Percentiles rank a stretch among this genome's conserved stretches.
Conservation (phyloP, 176 grass and related monocot genomes). For the Eragrostis curvula region DNA sequence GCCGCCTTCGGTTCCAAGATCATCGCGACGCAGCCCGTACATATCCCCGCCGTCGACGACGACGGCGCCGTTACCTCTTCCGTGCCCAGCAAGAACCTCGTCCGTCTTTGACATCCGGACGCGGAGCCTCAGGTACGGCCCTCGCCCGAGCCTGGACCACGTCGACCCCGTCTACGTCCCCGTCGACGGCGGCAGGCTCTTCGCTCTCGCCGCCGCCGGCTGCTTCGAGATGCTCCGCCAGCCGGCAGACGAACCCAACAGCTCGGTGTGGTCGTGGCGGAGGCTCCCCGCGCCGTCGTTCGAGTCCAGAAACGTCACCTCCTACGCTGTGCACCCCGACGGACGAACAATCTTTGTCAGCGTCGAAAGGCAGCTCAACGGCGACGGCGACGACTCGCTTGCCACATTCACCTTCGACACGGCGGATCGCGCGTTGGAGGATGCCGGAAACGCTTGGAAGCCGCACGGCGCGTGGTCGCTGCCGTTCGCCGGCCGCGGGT, state of each 20-base stretch:
- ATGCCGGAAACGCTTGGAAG: background rate
- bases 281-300: background rate
- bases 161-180: background rate
- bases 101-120: background rate
- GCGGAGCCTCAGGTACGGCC: background rate
- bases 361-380: background rate
- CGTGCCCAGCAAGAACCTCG: background rate
- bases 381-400: too few species aligned
- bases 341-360: background rate
- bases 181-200: background rate
- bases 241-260: background rate
- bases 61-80: too few species aligned
- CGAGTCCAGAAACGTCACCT: background rate
- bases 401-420: background rate
- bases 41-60: too few species aligned
- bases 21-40: background rate
- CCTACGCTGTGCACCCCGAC: background rate
- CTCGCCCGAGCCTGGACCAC: background rate
- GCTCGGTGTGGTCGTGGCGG: background rate
- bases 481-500: background rate
- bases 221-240: background rate
- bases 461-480: background rate
- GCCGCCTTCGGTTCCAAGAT: background rate
- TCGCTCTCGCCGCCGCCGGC: background rate
- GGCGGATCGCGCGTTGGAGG: background rate